Percentiles rank a stretch among this genome's conserved stretches.
These are phyloP conservation scores for Microsporum canis DNA, from an alignment of 2,329 filamentous ascomycete genomes.

Conservation along the genomic window DNA sequence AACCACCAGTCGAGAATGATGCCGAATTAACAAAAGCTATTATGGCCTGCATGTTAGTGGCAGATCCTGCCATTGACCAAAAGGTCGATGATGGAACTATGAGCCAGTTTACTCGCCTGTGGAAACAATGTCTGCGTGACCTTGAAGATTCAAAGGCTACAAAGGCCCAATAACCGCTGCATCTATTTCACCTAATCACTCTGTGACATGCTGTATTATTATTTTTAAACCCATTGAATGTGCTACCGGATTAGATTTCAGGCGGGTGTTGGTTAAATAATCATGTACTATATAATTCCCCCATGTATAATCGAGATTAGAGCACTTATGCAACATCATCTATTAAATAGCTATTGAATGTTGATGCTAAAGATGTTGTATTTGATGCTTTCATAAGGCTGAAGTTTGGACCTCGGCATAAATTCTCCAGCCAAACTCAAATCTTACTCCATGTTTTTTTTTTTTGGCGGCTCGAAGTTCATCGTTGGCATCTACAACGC, in stretches of 20 bases:
- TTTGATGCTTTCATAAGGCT: background rate
- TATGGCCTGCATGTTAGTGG: conserved; percentile 45
- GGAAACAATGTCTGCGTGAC: conserved; percentile 10
- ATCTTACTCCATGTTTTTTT: background rate
- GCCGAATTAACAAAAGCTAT: conserved; percentile 39
- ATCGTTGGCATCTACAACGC: background rate
- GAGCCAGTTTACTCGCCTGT: conserved; percentile 9
- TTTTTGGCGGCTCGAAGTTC: background rate
- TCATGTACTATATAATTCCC: background rate
- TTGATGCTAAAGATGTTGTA: background rate
- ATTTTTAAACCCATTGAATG: background rate
- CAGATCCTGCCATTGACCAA: conserved; percentile 41
- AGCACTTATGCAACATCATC: background rate
- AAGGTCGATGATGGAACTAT: conserved; percentile 14
- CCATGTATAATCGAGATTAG: background rate
- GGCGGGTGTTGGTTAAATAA: background rate
- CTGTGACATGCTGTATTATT: background rate
- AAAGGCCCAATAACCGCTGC: background rate
- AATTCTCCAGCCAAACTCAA: background rate
- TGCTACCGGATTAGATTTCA: background rate
- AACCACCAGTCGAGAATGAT: conserved; percentile 38
- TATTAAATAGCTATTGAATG: background rate
- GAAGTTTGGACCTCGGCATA: background rate
- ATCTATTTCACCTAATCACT: background rate
- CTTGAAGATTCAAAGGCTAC: background rate